Evolutionary conservation across 108 stramenopile genomes (phyloP).

Genomic region (Skeletonema marinoi): DNA sequence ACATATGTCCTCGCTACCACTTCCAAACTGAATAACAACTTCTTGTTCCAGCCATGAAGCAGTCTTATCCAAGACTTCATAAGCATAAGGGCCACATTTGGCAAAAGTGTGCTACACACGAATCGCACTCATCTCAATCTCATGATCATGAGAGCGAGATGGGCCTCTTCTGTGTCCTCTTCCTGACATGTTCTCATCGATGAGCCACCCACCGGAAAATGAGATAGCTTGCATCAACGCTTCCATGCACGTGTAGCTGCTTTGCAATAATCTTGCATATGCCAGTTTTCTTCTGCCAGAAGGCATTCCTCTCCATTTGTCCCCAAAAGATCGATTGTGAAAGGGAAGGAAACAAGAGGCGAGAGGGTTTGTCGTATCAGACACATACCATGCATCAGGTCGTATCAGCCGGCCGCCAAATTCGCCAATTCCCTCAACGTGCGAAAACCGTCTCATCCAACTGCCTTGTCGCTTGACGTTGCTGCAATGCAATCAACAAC

Average conservation of each 20-base stretch:
- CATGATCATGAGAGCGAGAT: conserved; percentile 40
- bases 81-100: conserved; percentile 62
- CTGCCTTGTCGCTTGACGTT: too few relatives aligned
- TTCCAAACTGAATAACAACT: conserved; percentile 45
- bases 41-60: conserved; percentile 64
- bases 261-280: conserved; percentile 44
- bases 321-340: too few relatives aligned
- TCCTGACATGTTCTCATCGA: conserved; percentile 40
- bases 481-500: too few relatives aligned
- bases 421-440: too few relatives aligned
- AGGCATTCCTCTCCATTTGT: conserved; percentile 48
- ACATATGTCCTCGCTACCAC: conserved; percentile 13
- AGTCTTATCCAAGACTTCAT: conserved; percentile 69
- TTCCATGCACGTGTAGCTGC: conserved; percentile 53
- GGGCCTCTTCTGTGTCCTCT: conserved; percentile 35
- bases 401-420: too few relatives aligned
- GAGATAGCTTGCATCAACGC: conserved; percentile 59
- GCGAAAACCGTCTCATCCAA: too few relatives aligned
- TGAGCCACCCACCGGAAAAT: conserved; percentile 74
- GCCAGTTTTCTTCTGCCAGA: conserved; percentile 46
- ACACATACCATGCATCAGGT: too few relatives aligned
- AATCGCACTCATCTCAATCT: conserved; percentile 58
- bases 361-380: too few relatives aligned
- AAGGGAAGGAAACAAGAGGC: too few relatives aligned
- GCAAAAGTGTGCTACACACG: conserved; percentile 41